These are phyloP conservation scores for Tuber calosporum DNA, from an alignment of 495 filamentous ascomycete species.

Conservation along the genomic window DNA sequence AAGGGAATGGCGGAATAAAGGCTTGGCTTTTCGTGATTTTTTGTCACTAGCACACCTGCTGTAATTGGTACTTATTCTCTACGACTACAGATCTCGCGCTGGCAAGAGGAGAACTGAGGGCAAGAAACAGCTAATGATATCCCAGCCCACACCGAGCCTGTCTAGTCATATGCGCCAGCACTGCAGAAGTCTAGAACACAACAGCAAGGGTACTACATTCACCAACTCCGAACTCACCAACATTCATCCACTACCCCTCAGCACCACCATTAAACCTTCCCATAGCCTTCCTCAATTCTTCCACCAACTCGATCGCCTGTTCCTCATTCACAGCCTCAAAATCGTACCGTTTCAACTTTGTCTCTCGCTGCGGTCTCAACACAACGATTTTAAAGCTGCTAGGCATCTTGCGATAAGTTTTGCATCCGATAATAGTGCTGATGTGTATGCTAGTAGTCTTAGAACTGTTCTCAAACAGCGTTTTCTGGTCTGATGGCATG, in stretches of 20 bases:
- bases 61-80: neutral
- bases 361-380: constrained; percentile 52
- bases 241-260: constrained; percentile 6
- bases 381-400: constrained; percentile 65
- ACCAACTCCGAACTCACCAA: neutral
- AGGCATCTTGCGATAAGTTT: constrained; percentile 82
- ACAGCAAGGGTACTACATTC: constrained; percentile 7
- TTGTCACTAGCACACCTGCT: neutral
- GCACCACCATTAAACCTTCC: constrained; percentile 23
- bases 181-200: neutral
- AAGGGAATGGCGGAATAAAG: neutral
- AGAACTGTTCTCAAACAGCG: constrained; percentile 50
- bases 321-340: constrained; percentile 76
- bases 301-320: constrained; percentile 83
- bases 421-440: constrained; percentile 84
- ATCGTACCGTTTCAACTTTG: constrained; percentile 73
- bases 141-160: neutral
- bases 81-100: neutral
- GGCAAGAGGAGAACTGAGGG: neutral
- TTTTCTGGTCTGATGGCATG: constrained; percentile 61
- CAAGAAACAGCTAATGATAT: neutral
- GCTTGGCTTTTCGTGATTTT: neutral
- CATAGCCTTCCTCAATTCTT: constrained; percentile 71
- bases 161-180: constrained; percentile 5
- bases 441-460: constrained; percentile 91